phyloP scores from a whole-genome alignment of 176 grass and related monocot species.

The Musa beccarii region DNA sequence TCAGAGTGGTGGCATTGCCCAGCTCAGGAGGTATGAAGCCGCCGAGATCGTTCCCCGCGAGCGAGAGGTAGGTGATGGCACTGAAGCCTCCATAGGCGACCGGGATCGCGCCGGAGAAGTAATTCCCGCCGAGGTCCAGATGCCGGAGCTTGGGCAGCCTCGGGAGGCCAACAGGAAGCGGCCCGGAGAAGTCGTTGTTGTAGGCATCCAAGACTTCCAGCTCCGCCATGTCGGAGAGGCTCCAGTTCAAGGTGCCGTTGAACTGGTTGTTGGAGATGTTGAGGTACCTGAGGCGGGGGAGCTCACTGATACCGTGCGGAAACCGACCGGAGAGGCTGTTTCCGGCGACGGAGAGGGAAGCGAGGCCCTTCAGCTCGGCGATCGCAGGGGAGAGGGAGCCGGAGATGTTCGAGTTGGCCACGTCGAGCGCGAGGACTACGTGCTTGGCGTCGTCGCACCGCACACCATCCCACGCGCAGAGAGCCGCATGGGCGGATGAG shows the following conservation, averaged over 20 bases:
- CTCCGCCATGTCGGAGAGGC: conserved; percentile 23
- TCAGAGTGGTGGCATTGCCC: conserved; percentile 45
- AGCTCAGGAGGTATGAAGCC: conserved; percentile 63
- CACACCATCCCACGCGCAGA: conserved; percentile 51
- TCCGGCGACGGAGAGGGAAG: conserved; percentile 54
- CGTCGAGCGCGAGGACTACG: not conserved
- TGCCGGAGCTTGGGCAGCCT: conserved; percentile 49
- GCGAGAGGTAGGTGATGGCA: conserved; percentile 37
- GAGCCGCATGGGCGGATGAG: not conserved
- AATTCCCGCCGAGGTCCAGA: conserved; percentile 84
- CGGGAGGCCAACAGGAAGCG: conserved; percentile 38
- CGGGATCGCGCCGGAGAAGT: conserved; percentile 71
- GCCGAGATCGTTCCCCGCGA: conserved; percentile 23
- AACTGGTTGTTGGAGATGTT: conserved; percentile 91
- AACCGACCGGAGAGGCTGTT: conserved; percentile 48
- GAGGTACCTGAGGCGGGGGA: conserved; percentile 43
- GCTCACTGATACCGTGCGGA: conserved; percentile 8
- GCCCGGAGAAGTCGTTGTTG: conserved; percentile 78
- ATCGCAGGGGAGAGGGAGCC: conserved; percentile 4
- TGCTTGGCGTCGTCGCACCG: conserved; percentile 28
- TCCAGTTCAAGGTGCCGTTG: conserved; percentile 54
- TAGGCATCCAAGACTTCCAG: conserved; percentile 76
- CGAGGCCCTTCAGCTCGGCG: conserved; percentile 21
- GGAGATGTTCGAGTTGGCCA: conserved; percentile 2
- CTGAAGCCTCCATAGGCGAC: conserved; percentile 51